Evolutionary conservation across 257 asterid species (phyloP).

Genomic region (Plantago major): DNA sequence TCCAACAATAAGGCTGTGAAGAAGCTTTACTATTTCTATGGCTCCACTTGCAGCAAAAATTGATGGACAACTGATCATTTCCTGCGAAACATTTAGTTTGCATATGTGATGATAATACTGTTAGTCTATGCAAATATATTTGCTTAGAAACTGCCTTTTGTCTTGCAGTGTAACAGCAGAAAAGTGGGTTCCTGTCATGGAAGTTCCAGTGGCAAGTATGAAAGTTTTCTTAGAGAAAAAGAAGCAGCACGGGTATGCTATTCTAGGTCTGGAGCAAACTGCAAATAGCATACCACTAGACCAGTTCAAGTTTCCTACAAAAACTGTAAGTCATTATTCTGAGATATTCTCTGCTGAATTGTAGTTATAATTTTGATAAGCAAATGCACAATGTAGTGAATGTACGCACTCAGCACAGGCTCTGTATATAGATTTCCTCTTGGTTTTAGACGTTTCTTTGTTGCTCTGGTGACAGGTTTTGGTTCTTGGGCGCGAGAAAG

Average conservation of each 20-base stretch:
- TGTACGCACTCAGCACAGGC: neutral
- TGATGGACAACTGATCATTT: neutral
- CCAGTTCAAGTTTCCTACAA: slow-evolving; percentile 59
- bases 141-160: slow-evolving; percentile 14
- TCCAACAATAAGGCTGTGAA: neutral
- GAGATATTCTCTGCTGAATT: no score
- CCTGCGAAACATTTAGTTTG: slow-evolving; percentile 1
- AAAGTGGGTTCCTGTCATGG: slow-evolving; percentile 86
- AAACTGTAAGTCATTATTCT: slow-evolving; percentile 44
- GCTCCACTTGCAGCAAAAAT: slow-evolving; percentile 1
- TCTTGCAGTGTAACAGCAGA: slow-evolving; percentile 81
- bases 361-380: no score
- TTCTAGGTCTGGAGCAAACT: slow-evolving; percentile 95
- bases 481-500: slow-evolving; percentile 93
- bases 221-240: slow-evolving; percentile 70
- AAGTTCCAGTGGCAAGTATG: slow-evolving; percentile 72
- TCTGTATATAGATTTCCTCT: no score
- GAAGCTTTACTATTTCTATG: neutral
- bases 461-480: slow-evolving; percentile 38
- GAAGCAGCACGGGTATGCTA: slow-evolving; percentile 71
- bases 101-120: neutral
- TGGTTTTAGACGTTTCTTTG: neutral
- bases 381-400: no score
- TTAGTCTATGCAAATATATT: neutral
- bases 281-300: slow-evolving; percentile 87